These are phyloP conservation scores for Phalaenopsis equestris DNA, from an alignment of 106 monocot species.

Conservation along the genomic window DNA sequence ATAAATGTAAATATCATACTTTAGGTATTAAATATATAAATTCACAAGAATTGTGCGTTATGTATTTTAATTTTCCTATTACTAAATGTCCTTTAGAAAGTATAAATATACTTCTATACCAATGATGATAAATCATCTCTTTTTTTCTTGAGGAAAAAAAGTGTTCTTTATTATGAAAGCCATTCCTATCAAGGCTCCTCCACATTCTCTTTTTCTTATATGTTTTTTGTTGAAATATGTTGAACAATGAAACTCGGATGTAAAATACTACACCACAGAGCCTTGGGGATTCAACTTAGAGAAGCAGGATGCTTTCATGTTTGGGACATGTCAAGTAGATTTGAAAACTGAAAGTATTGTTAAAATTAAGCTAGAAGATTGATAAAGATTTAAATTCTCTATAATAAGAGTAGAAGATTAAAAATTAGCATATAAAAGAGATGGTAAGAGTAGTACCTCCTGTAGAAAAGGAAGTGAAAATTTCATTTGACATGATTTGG, in stretches of 20 bases:
- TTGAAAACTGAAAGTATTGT: neutral
- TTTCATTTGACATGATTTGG: neutral
- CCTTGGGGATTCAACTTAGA: neutral
- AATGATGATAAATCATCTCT: neutral
- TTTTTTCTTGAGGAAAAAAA: neutral
- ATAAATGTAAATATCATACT: too few relatives aligned
- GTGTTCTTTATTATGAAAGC: neutral
- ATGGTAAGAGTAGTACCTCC: neutral
- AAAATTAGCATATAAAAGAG: neutral
- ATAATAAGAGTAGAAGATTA: neutral
- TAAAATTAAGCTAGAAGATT: neutral
- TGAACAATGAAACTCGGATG: neutral
- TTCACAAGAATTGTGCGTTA: too few relatives aligned
- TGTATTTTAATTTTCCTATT: neutral
- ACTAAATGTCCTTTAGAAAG: neutral
- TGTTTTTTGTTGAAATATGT: neutral
- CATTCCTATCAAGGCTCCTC: neutral
- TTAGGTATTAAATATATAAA: too few relatives aligned
- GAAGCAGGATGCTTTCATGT: neutral
- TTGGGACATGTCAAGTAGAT: neutral
- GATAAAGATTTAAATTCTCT: slow-evolving; percentile 2
- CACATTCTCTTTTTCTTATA: neutral
- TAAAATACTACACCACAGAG: neutral
- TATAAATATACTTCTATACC: neutral
- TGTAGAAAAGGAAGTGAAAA: neutral